Conservation (phyloP, 768 basidiomycete genomes). For the Tylopilus vinaceipallidus region DNA sequence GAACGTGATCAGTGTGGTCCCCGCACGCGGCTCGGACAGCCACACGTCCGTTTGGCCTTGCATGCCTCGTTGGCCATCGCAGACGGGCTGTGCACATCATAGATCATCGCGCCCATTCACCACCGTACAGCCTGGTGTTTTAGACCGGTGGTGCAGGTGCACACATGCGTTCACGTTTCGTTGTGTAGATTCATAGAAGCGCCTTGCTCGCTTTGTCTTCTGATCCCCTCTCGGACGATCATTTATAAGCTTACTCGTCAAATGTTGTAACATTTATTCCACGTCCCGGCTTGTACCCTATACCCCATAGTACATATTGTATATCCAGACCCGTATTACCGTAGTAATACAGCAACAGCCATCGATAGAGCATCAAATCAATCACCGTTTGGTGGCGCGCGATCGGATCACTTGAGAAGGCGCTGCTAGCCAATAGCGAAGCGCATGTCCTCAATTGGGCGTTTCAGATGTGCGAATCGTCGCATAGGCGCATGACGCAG, state of each 20-base stretch:
- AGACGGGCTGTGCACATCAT: slow-evolving; percentile 12
- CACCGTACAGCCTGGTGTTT: too few relatives aligned
- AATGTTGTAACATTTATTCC: slow-evolving; percentile 20
- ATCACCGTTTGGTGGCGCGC: background rate
- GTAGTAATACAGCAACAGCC: slow-evolving; percentile 9
- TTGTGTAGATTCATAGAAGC: background rate
- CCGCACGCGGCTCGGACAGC: slow-evolving; percentile 18
- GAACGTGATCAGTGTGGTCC: slow-evolving; percentile 39
- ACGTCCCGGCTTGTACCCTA: slow-evolving; percentile 8
- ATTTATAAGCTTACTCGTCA: slow-evolving; percentile 19
- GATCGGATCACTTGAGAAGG: background rate
- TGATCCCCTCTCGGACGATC: too few relatives aligned
- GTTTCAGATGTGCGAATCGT: background rate
- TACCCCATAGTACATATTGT: slow-evolving; percentile 9
- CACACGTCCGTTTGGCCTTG: slow-evolving; percentile 14
- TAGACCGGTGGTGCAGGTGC: too few relatives aligned
- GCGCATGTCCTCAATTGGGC: too few relatives aligned
- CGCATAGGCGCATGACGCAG: too few relatives aligned
- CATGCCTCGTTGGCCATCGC: slow-evolving; percentile 6
- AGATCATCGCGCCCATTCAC: too few relatives aligned
- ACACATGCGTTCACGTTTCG: too few relatives aligned
- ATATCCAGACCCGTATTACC: background rate
- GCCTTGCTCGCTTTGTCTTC: too few relatives aligned
- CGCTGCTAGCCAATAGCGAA: too few relatives aligned
- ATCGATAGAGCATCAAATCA: background rate